Evolutionary conservation across 169 alveolate genomes (phyloP).

Genomic region (Babesia bigemina): DNA sequence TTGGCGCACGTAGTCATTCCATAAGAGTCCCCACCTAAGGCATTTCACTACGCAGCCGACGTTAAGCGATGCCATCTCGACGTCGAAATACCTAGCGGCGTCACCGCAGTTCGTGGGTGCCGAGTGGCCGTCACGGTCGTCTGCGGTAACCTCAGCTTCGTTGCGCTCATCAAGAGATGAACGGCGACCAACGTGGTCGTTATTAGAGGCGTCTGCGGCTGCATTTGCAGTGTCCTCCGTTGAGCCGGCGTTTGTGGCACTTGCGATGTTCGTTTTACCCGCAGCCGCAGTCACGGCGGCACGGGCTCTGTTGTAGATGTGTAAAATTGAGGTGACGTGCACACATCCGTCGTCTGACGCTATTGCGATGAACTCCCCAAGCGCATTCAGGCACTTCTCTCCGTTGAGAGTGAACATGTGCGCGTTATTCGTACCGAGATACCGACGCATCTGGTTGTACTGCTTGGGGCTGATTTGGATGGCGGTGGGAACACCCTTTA

Average conservation of each 20-base stretch:
- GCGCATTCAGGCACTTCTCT: slow-evolving; percentile 41
- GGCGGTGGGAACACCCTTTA: slow-evolving; percentile 28
- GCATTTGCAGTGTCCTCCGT: neutral
- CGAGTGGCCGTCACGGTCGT: neutral
- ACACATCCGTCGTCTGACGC: slow-evolving; percentile 38
- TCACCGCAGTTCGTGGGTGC: neutral
- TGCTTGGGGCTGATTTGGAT: slow-evolving; percentile 48
- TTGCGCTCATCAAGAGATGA: neutral
- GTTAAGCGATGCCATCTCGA: slow-evolving; percentile 7
- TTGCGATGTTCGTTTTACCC: neutral
- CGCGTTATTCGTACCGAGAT: slow-evolving; percentile 11
- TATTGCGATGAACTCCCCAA: slow-evolving; percentile 50
- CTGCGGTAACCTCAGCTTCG: neutral
- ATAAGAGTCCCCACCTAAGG: slow-evolving; percentile 12
- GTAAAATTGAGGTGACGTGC: slow-evolving; percentile 34
- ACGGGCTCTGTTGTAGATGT: slow-evolving; percentile 37
- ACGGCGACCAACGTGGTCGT: no score
- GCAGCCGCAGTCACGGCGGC: neutral
- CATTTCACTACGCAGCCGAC: neutral
- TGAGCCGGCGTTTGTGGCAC: neutral
- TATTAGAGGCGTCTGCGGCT: neutral
- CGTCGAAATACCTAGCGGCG: neutral
- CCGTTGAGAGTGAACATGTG: slow-evolving; percentile 24
- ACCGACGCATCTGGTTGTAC: slow-evolving; percentile 50
- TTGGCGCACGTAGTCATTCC: slow-evolving; percentile 26